phyloP scores from a whole-genome alignment of 192 early-diverging fungal genomes.

The Gaertneriomyces semiglobifer region DNA sequence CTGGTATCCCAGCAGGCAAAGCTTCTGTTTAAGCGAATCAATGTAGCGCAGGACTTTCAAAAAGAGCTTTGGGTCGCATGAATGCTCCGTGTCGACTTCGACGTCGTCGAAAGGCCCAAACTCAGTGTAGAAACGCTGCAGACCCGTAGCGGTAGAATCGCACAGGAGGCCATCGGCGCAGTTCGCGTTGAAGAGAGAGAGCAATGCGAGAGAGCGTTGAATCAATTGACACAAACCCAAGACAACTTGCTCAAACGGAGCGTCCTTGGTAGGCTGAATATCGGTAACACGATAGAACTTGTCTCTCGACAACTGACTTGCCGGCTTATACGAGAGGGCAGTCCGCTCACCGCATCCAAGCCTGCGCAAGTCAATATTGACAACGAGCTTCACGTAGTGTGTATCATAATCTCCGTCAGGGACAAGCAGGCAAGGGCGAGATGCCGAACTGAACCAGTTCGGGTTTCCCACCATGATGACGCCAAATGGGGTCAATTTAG shows the following conservation, averaged over 20 bases:
- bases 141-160: conserved; percentile 21
- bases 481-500: conserved; percentile 21
- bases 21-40: conserved; percentile 11
- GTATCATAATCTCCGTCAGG: conserved; percentile 32
- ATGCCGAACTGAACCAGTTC: conserved; percentile 27
- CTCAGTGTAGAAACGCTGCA: conserved; percentile 29
- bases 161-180: conserved; percentile 31
- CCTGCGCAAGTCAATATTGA: conserved; percentile 33
- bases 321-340: conserved; percentile 25
- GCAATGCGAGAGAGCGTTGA: conserved; percentile 18
- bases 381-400: conserved; percentile 8
- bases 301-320: conserved; percentile 19
- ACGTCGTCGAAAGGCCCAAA: conserved; percentile 35
- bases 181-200: conserved; percentile 6
- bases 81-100: conserved; percentile 16
- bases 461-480: conserved; percentile 35
- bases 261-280: conserved; percentile 5
- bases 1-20: conserved; percentile 23
- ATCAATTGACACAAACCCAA: conserved; percentile 17
- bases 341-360: conserved; percentile 35
- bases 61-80: conserved; percentile 29
- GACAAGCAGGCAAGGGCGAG: conserved; percentile 24
- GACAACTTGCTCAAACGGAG: conserved; percentile 9
- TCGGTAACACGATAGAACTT: conserved; percentile 33
- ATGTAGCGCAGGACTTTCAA: conserved; percentile 17